Conservation (phyloP, 768 basidiomycete species). For the Artomyces pyxidatus region DNA sequence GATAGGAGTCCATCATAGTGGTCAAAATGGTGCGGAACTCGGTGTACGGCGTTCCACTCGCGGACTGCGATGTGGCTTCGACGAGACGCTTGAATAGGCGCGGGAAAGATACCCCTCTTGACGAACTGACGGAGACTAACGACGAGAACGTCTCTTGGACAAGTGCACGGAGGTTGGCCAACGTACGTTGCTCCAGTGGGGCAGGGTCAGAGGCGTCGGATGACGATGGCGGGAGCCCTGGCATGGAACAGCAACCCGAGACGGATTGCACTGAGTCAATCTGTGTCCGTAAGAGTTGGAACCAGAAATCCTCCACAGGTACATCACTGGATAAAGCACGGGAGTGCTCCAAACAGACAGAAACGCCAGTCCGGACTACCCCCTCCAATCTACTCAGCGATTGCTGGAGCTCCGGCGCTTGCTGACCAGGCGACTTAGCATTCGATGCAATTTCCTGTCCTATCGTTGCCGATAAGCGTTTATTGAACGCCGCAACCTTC, state of each 20-base stretch:
- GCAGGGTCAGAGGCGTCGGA: conserved; percentile 14
- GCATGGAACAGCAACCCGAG: conserved; percentile 32
- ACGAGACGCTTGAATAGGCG: conserved; percentile 88
- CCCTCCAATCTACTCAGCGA: conserved; percentile 43
- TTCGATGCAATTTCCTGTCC: conserved; percentile 26
- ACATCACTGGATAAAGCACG: conserved; percentile 25
- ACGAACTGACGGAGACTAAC: conserved; percentile 75
- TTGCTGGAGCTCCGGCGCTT: conserved; percentile 24
- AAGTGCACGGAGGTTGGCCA: conserved; percentile 56
- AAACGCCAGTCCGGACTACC: conserved; percentile 52
- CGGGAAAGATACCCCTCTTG: conserved; percentile 67
- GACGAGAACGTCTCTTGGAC: conserved; percentile 81
- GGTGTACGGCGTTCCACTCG: conserved; percentile 59
- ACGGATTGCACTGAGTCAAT: conserved; percentile 71
- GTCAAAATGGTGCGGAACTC: conserved; percentile 88
- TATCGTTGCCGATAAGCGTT: conserved; percentile 38
- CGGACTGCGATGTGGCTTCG: conserved; percentile 50
- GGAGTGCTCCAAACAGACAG: conserved; percentile 67
- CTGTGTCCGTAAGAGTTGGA: conserved; percentile 73
- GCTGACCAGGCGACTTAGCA: conserved; percentile 1
- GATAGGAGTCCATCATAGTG: conserved; percentile 95
- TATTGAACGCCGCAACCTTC: conserved; percentile 55
- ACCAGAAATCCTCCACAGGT: conserved; percentile 82
- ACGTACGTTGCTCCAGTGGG: conserved; percentile 24
- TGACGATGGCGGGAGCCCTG: conserved; percentile 7